A percentile compares a stretch with the other conserved stretches of the same genome.
Conservation (phyloP, 2,329 filamentous ascomycete genomes). For the Aureobasidium vineae region DNA sequence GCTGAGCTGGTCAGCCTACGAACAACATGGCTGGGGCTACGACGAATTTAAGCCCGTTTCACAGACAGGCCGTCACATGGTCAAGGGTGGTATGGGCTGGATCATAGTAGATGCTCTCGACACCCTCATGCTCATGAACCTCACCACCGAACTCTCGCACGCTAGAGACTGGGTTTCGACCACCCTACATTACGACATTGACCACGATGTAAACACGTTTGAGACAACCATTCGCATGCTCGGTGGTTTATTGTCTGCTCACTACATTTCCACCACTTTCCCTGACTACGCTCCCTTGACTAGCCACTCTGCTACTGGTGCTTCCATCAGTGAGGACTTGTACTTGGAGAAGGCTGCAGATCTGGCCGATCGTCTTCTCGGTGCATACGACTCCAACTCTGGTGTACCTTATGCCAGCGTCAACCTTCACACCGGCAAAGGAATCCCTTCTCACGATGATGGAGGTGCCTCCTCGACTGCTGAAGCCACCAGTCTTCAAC, state of each 20-base stretch:
- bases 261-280: slow-evolving; percentile 85
- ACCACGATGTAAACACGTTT: slow-evolving; percentile 96
- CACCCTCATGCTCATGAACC: slow-evolving; percentile 97
- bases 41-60: slow-evolving; percentile 85
- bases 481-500: slow-evolving; percentile 85
- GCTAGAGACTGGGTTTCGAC: slow-evolving; percentile 86
- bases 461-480: slow-evolving; percentile 89
- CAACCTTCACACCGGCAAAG: slow-evolving; percentile 73
- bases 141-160: slow-evolving; percentile 78
- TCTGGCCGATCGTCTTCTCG: slow-evolving; percentile 79
- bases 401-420: slow-evolving; percentile 90
- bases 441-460: slow-evolving; percentile 78
- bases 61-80: slow-evolving; percentile 80
- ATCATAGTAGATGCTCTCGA: slow-evolving; percentile 96
- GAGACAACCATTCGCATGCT: slow-evolving; percentile 98
- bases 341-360: slow-evolving; percentile 97
- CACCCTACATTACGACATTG: slow-evolving; percentile 78
- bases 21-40: slow-evolving; percentile 87
- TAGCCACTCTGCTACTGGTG: slow-evolving; percentile 57
- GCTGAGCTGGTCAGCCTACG: slow-evolving; percentile 90
- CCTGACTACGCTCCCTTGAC: slow-evolving; percentile 73
- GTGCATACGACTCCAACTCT: slow-evolving; percentile 82
- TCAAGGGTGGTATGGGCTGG: slow-evolving; percentile 87
- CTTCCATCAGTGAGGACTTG: slow-evolving; percentile 76
- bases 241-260: slow-evolving; percentile 85